Evolutionary conservation across 2,329 filamentous ascomycete species (phyloP).

Genomic region (Fusarium beomiforme): DNA sequence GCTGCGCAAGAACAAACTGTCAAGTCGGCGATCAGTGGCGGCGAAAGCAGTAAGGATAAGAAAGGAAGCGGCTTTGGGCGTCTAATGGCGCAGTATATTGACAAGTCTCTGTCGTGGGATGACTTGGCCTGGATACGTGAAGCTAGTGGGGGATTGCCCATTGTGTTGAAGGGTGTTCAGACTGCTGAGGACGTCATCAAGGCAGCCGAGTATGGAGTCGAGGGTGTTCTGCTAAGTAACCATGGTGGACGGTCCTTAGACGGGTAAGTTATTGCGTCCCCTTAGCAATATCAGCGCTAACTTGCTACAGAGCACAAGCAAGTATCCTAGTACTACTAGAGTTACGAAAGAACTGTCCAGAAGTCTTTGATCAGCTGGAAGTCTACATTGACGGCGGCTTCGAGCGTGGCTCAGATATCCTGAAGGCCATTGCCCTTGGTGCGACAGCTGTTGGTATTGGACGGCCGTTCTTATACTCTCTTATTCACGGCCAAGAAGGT

Average conservation of each 20-base stretch:
- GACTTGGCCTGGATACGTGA: conserved; percentile 63
- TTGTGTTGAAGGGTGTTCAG: conserved; percentile 68
- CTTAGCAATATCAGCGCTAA: not conserved
- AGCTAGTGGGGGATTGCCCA: conserved; percentile 54
- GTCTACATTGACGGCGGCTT: conserved; percentile 65
- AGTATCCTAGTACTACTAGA: conserved; percentile 62
- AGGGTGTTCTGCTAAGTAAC: conserved; percentile 66
- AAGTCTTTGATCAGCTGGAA: conserved; percentile 60
- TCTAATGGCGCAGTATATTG: conserved; percentile 62
- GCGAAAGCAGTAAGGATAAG: conserved; percentile 57
- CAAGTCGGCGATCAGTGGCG: conserved; percentile 51
- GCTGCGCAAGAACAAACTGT: conserved; percentile 57
- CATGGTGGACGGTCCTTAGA: conserved; percentile 68
- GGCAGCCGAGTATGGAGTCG: conserved; percentile 58
- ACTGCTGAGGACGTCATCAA: conserved; percentile 62
- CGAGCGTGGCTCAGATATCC: conserved; percentile 61
- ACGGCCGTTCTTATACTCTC: conserved; percentile 61
- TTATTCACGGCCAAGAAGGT: conserved; percentile 63
- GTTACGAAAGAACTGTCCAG: conserved; percentile 58
- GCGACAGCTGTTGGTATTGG: conserved; percentile 65
- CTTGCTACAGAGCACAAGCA: conserved; percentile 47
- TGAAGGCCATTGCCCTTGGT: conserved; percentile 63
- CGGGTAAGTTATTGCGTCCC: conserved; percentile 41
- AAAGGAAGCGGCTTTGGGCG: conserved; percentile 64
- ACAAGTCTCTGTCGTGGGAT: conserved; percentile 61